These are phyloP conservation scores for Halocafeteria seosinensis DNA, from an alignment of 108 stramenopile genomes.

Conservation along the genomic window DNA sequence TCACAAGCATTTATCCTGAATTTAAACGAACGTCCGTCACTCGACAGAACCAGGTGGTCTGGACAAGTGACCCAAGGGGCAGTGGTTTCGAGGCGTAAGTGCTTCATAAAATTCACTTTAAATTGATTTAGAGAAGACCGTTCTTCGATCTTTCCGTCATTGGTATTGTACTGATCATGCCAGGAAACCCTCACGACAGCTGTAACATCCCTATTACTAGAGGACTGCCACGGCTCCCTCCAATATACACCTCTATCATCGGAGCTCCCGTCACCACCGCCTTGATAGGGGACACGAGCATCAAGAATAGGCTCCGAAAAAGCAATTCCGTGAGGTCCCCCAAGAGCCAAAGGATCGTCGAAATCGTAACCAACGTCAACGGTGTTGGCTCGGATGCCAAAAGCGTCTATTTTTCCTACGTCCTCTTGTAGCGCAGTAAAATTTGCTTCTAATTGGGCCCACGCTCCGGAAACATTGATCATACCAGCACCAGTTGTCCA, in stretches of 20 bases:
- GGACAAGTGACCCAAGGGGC: neutral
- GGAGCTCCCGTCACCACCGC: neutral
- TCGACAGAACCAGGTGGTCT: neutral
- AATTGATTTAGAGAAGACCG: neutral
- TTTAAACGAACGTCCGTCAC: slow-evolving; percentile 34
- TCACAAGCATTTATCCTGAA: slow-evolving; percentile 45
- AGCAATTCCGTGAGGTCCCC: neutral
- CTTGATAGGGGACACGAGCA: neutral
- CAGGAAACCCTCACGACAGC: slow-evolving; percentile 7
- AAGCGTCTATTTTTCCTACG: neutral
- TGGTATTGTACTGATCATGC: neutral
- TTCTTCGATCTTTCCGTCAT: neutral
- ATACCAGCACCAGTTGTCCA: slow-evolving; percentile 52
- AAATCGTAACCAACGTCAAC: neutral
- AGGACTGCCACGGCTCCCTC: slow-evolving; percentile 23
- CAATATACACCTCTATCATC: slow-evolving; percentile 14
- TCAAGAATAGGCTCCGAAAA: slow-evolving; percentile 2
- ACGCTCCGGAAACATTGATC: slow-evolving; percentile 46
- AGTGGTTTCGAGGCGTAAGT: neutral
- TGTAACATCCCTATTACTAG: slow-evolving; percentile 37
- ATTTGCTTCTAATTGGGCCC: slow-evolving; percentile 8
- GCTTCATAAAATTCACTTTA: neutral
- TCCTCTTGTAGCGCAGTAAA: neutral
- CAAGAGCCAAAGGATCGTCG: neutral
- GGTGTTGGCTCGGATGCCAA: too few species aligned